A percentile compares a stretch with the other conserved stretches of the same genome.
These are phyloP conservation scores for Lachnellula suecica DNA, from an alignment of 2,329 filamentous ascomycete species.

Conservation along the genomic window DNA sequence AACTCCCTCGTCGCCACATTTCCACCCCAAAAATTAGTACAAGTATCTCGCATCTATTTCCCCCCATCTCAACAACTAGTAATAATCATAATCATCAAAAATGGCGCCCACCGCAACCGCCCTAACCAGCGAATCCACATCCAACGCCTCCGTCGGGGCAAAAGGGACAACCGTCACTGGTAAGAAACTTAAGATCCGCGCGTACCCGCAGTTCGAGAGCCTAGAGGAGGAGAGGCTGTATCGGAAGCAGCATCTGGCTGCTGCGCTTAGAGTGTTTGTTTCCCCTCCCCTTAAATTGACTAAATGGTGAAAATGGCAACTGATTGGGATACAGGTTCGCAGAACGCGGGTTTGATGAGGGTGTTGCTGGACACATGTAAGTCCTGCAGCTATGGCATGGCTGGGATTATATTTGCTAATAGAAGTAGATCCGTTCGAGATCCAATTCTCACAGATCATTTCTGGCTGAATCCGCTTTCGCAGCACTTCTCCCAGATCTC, in stretches of 20 bases:
- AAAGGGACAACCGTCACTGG: constrained; percentile 46
- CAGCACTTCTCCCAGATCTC: constrained; percentile 61
- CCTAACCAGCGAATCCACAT: constrained; percentile 34
- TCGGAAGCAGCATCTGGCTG: constrained; percentile 28
- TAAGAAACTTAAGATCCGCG: constrained; percentile 43
- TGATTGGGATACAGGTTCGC: constrained; percentile 17
- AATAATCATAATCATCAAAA: neutral
- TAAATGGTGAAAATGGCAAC: neutral
- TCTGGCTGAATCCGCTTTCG: constrained; percentile 62
- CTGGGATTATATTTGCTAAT: neutral
- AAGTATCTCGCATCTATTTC: neutral
- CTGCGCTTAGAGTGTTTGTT: constrained; percentile 23
- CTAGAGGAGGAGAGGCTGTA: constrained; percentile 26
- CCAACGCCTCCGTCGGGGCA: constrained; percentile 43
- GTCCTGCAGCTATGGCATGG: neutral
- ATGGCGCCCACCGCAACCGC: constrained; percentile 40
- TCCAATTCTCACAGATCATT: constrained; percentile 38
- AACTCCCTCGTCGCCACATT: neutral
- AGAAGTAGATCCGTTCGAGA: constrained; percentile 40
- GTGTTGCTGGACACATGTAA: constrained; percentile 60
- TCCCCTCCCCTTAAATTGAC: neutral
- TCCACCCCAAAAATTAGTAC: neutral
- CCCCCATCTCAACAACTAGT: neutral
- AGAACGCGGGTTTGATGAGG: constrained; percentile 45
- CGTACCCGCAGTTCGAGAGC: constrained; percentile 35